These are phyloP conservation scores for Delitschia confertaspora DNA, from an alignment of 495 filamentous ascomycete genomes.

Conservation along the genomic window DNA sequence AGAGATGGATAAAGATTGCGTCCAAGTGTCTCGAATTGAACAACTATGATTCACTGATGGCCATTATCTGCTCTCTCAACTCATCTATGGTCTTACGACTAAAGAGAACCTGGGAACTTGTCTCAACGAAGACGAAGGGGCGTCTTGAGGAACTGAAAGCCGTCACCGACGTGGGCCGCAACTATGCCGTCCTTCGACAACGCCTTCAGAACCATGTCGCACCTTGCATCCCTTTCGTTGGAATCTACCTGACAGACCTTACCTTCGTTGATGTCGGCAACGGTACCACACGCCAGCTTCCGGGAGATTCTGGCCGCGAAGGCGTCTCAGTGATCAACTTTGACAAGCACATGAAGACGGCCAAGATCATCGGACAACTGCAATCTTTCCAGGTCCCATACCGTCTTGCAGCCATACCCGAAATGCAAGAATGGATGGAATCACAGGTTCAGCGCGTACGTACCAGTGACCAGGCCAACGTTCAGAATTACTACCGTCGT, in stretches of 20 bases:
- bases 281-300: slow-evolving; percentile 60
- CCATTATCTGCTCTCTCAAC: slow-evolving; percentile 88
- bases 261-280: slow-evolving; percentile 91
- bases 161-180: slow-evolving; percentile 80
- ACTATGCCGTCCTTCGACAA: slow-evolving; percentile 83
- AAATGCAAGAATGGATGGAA: slow-evolving; percentile 91
- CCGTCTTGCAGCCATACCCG: slow-evolving; percentile 69
- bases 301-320: slow-evolving; percentile 42
- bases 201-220: slow-evolving; percentile 81
- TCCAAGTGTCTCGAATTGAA: slow-evolving; percentile 77
- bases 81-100: slow-evolving; percentile 87
- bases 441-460: slow-evolving; percentile 74
- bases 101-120: slow-evolving; percentile 84
- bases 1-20: slow-evolving; percentile 97
- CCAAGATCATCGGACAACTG: slow-evolving; percentile 88
- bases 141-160: slow-evolving; percentile 66
- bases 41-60: slow-evolving; percentile 96
- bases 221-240: slow-evolving; percentile 93
- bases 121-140: slow-evolving; percentile 76
- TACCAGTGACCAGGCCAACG: slow-evolving; percentile 65
- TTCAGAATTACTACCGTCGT: slow-evolving; percentile 74
- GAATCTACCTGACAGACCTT: slow-evolving; percentile 86
- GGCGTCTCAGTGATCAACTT: slow-evolving; percentile 87
- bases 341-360: slow-evolving; percentile 92
- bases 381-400: slow-evolving; percentile 98